Conservation (phyloP, 345 rosid genomes). For the Eucalyptus urophylla region DNA sequence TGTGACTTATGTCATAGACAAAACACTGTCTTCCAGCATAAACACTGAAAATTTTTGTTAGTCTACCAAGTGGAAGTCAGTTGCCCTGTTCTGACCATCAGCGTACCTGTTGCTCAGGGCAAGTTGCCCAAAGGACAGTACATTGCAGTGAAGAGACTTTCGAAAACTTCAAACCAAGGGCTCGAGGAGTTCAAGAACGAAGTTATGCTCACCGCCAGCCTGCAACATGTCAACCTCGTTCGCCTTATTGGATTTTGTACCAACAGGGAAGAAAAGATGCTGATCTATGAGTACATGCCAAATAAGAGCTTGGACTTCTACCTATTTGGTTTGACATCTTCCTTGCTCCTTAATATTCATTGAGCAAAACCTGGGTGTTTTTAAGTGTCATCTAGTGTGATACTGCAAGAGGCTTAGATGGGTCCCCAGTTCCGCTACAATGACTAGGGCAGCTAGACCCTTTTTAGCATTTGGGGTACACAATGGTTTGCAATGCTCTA, state of each 20-base stretch:
- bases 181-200: slow-evolving; percentile 19
- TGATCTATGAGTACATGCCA: slow-evolving; percentile 25
- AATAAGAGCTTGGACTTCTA: slow-evolving; percentile 20
- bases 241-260: slow-evolving; percentile 18
- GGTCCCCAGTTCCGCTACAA: not conserved
- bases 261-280: slow-evolving; percentile 22
- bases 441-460: not conserved
- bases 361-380: not conserved
- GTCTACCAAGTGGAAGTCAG: not conserved
- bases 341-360: not conserved
- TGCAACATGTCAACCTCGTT: slow-evolving; percentile 26
- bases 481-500: not conserved
- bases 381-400: not conserved
- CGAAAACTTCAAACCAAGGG: slow-evolving; percentile 21
- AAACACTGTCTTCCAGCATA: not conserved
- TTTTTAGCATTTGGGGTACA: not conserved
- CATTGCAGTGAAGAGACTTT: slow-evolving; percentile 32
- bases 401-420: not conserved
- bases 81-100: not conserved
- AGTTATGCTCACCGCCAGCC: slow-evolving; percentile 19
- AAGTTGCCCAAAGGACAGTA: slow-evolving; percentile 5
- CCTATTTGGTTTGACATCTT: slow-evolving; percentile 3
- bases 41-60: not conserved
- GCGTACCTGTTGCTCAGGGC: slow-evolving; percentile 2
- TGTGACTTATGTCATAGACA: not conserved